Conservation (phyloP, 2,329 filamentous ascomycete species). For the Pseudocercospora fuligena region DNA sequence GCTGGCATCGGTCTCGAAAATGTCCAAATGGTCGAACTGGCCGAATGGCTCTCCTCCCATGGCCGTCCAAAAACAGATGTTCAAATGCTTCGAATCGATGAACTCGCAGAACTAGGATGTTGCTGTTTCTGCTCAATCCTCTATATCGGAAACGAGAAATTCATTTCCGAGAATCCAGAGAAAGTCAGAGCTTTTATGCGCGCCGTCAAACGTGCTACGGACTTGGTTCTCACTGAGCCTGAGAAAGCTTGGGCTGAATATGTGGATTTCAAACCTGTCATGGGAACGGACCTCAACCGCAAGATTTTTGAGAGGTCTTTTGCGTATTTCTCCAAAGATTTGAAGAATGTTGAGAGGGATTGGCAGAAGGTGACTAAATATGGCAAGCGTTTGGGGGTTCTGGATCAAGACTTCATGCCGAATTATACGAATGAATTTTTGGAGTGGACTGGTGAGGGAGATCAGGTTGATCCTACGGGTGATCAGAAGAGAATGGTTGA, state of each 20-base stretch:
- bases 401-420: conserved; percentile 66
- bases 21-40: conserved; percentile 81
- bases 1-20: conserved; percentile 80
- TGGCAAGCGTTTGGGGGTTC: conserved; percentile 72
- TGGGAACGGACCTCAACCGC: conserved; percentile 70
- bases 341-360: conserved; percentile 76
- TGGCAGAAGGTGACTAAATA: conserved; percentile 80
- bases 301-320: conserved; percentile 82
- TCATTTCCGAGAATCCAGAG: conserved; percentile 68
- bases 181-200: conserved; percentile 71
- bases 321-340: conserved; percentile 74
- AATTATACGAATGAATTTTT: conserved; percentile 77
- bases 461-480: conserved; percentile 69
- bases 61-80: conserved; percentile 69
- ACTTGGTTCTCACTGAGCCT: conserved; percentile 70
- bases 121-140: conserved; percentile 85
- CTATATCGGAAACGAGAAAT: conserved; percentile 77
- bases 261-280: conserved; percentile 72
- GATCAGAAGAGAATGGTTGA: conserved; percentile 77
- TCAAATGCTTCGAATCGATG: conserved; percentile 80
- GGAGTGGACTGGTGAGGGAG: conserved; percentile 66
- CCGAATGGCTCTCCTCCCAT: conserved; percentile 72
- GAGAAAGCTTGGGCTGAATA: conserved; percentile 70
- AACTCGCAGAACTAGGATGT: conserved; percentile 78
- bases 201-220: conserved; percentile 75